Percentiles rank a stretch among this genome's conserved stretches.
Conservation (phyloP, 371 early-diverging fungal genomes). For the Choanephora cucurbitarum region DNA sequence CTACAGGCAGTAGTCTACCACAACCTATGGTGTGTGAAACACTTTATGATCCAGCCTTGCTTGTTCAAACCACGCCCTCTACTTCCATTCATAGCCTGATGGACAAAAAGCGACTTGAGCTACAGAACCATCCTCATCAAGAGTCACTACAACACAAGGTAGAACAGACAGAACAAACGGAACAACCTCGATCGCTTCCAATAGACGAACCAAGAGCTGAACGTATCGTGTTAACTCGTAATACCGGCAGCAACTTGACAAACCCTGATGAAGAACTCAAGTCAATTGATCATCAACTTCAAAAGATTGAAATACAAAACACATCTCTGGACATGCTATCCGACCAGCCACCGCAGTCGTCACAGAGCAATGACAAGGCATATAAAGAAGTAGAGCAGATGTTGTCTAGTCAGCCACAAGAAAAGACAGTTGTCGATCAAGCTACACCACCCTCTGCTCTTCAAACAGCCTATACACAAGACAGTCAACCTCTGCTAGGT, state of each 20-base stretch:
- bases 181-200: no score
- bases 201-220: background rate
- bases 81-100: background rate
- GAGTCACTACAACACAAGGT: no score
- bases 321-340: background rate
- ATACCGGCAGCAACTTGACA: slow-evolving; percentile 18
- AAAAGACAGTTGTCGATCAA: background rate
- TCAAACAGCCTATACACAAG: background rate
- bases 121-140: no score
- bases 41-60: background rate
- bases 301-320: slow-evolving; percentile 22
- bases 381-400: slow-evolving; percentile 28
- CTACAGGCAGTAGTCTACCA: slow-evolving; percentile 38
- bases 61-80: background rate
- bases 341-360: background rate
- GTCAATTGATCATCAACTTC: slow-evolving; percentile 34
- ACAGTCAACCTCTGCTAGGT: background rate
- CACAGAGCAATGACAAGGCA: slow-evolving; percentile 11
- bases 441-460: background rate
- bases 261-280: slow-evolving; percentile 39
- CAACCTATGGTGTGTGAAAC: slow-evolving; percentile 17
- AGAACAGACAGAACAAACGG: no score
- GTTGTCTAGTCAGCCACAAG: slow-evolving; percentile 9
- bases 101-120: no score
- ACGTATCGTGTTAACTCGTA: background rate